phyloP scores from a whole-genome alignment of 177 flowering plant genomes.

The Tripterygium wilfordii region DNA sequence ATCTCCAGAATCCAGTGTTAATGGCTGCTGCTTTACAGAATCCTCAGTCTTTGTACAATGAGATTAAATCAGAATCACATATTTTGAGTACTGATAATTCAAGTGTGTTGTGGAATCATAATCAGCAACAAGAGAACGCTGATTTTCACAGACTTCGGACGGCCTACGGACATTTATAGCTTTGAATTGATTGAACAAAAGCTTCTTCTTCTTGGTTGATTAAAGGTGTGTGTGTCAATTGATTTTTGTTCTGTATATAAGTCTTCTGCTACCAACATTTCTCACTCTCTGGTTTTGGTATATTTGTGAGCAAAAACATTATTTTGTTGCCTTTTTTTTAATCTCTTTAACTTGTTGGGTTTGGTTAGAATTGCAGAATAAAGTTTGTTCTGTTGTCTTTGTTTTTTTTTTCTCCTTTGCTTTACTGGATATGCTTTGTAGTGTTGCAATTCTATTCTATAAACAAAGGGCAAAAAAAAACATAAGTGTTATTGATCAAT shows the following conservation, averaged over 20 bases:
- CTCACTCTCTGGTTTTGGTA: constrained; percentile 2
- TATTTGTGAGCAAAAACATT: no score
- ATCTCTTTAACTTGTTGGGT: constrained; percentile 6
- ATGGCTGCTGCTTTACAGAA: constrained; percentile 21
- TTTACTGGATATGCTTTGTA: no score
- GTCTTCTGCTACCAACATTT: constrained; percentile 18
- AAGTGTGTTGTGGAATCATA: constrained; percentile 12
- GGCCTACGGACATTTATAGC: constrained; percentile 16
- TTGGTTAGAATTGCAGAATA: constrained; percentile 16
- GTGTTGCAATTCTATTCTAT: no score
- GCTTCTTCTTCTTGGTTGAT: constrained; percentile 17
- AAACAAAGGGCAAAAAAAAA: no score
- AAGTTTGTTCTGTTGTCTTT: constrained; percentile 9
- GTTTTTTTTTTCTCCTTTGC: no score
- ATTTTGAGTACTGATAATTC: constrained; percentile 6
- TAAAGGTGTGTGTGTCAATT: constrained; percentile 34
- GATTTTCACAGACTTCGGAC: constrained; percentile 21
- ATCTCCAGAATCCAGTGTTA: constrained; percentile 13
- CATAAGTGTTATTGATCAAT: no score
- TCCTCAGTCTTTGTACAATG: constrained; percentile 14
- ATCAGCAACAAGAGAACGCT: constrained; percentile 14
- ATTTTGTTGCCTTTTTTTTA: no score
- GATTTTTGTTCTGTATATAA: constrained; percentile 32
- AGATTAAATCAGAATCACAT: constrained; percentile 23
- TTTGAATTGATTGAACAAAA: not conserved